Evolutionary conservation across 345 rosid species (phyloP).

Genomic region (Salix viminalis): DNA sequence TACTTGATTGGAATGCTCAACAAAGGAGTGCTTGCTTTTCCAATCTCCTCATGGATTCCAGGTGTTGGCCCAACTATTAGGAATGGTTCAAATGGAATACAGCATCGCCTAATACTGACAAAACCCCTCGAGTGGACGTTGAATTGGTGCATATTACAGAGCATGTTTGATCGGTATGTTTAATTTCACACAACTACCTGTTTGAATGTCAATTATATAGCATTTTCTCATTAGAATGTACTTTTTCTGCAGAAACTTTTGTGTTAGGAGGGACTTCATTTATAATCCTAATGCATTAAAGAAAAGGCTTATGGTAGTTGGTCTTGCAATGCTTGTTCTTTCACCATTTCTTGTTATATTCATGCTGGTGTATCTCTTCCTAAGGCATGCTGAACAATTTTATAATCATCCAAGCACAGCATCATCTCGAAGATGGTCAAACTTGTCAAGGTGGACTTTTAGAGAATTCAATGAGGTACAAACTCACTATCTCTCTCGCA

Average conservation of each 20-base stretch:
- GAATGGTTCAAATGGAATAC: slow-evolving; percentile 45
- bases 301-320: slow-evolving; percentile 85
- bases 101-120: slow-evolving; percentile 60
- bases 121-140: slow-evolving; percentile 98
- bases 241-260: slow-evolving; percentile 71
- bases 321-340: slow-evolving; percentile 79
- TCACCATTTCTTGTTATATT: slow-evolving; percentile 96
- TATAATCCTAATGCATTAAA: slow-evolving; percentile 70
- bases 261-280: slow-evolving; percentile 80
- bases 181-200: slow-evolving; percentile 9
- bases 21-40: slow-evolving; percentile 92
- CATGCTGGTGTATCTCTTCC: slow-evolving; percentile 89
- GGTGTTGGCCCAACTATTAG: slow-evolving; percentile 87
- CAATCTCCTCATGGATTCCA: slow-evolving; percentile 78
- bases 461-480: slow-evolving; percentile 96
- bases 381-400: slow-evolving; percentile 96
- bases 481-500: background rate
- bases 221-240: slow-evolving; percentile 31
- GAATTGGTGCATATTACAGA: slow-evolving; percentile 97
- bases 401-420: slow-evolving; percentile 98
- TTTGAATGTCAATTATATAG: background rate
- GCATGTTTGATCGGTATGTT: slow-evolving; percentile 95
- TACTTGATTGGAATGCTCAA: slow-evolving; percentile 98
- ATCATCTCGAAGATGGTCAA: slow-evolving; percentile 96
- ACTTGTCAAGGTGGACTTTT: slow-evolving; percentile 90